Evolutionary conservation across 768 basidiomycete genomes (phyloP).

Genomic region (Rhodosporidiobolus odoratus): DNA sequence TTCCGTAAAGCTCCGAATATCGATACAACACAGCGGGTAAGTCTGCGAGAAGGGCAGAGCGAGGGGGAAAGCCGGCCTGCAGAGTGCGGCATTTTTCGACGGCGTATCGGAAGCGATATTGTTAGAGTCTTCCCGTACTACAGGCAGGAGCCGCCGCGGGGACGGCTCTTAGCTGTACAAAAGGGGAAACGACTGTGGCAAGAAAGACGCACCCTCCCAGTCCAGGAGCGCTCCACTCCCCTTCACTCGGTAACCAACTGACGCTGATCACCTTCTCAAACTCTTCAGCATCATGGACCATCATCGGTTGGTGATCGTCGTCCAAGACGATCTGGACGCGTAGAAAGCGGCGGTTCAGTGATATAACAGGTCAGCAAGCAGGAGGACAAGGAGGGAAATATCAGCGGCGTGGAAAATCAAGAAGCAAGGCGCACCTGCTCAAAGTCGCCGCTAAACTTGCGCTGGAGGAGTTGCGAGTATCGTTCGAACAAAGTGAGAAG

Average conservation of each 20-base stretch:
- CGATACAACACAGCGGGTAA: conserved; percentile 87
- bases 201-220: conserved; percentile 20
- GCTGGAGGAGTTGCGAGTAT: conserved; percentile 74
- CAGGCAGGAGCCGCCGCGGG: too few relatives aligned
- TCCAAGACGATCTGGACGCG: conserved; percentile 62
- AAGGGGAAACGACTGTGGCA: conserved; percentile 18
- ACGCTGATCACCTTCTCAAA: conserved; percentile 67
- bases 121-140: too few relatives aligned
- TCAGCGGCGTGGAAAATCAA: background rate
- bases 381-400: background rate
- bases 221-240: conserved; percentile 45
- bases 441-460: conserved; percentile 72
- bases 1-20: conserved; percentile 84
- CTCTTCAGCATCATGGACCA: conserved; percentile 56
- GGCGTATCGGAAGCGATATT: background rate
- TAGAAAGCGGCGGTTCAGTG: background rate
- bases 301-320: conserved; percentile 88
- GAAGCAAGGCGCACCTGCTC: conserved; percentile 58
- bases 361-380: background rate
- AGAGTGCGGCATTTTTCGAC: background rate
- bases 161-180: background rate
- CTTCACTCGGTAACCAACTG: conserved; percentile 72
- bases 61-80: conserved; percentile 62
- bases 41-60: conserved; percentile 89
- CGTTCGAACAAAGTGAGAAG: conserved; percentile 84